These are phyloP conservation scores for Hypoxylon trugodes DNA, from an alignment of 495 filamentous ascomycete genomes.

Conservation along the genomic window DNA sequence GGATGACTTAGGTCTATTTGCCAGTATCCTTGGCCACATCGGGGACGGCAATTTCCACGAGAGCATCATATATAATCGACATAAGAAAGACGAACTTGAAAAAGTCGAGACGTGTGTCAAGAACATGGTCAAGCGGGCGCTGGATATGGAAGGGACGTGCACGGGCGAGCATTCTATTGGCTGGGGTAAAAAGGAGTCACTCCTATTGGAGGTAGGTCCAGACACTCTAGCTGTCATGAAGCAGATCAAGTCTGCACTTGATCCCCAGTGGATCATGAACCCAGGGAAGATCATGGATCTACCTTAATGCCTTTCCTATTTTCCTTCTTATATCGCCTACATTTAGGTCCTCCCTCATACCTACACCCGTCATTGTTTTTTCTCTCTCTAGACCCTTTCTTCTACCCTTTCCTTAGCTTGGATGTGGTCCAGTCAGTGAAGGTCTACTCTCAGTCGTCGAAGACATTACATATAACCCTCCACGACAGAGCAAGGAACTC, in stretches of 20 bases:
- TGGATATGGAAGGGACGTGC: constrained; percentile 94
- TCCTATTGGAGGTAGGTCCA: constrained; percentile 82
- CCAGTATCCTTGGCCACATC: constrained; percentile 75
- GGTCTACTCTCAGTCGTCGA: not conserved
- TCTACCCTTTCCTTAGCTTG: not conserved
- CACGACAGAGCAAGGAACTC: not conserved
- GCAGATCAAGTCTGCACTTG: constrained; percentile 81
- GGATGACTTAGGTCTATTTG: constrained; percentile 83
- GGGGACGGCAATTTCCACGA: constrained; percentile 89
- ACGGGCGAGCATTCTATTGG: constrained; percentile 92
- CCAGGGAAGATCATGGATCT: constrained; percentile 89
- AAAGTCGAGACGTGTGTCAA: constrained; percentile 82
- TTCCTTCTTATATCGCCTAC: not conserved
- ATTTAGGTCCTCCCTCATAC: not conserved
- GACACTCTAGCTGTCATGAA: constrained; percentile 88
- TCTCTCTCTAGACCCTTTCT: not conserved
- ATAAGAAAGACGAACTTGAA: constrained; percentile 69
- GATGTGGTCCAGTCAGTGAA: not conserved
- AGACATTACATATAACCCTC: not conserved
- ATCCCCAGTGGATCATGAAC: constrained; percentile 91
- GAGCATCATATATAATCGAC: constrained; percentile 82
- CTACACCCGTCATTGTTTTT: not conserved
- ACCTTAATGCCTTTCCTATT: constrained; percentile 33
- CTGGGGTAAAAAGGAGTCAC: constrained; percentile 82
- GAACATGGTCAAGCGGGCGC: constrained; percentile 85